Base-by-base conservation (phyloP, 2,329 filamentous ascomycete genomes). In the Penicillium aurantiogriseum region DNA sequence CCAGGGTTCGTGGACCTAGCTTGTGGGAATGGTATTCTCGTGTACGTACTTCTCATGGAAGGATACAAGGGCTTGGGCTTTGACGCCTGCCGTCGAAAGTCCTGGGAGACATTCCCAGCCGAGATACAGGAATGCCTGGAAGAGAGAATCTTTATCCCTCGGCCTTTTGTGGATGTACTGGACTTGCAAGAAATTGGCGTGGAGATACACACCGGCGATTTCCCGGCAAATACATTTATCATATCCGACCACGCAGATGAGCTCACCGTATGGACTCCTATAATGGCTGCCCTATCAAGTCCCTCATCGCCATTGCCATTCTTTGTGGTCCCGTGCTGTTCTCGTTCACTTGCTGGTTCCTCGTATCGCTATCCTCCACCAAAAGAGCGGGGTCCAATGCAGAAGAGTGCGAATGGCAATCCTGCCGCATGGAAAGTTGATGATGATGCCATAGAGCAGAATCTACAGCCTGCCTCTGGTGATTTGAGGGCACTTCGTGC, bases 161-260 rank as follows among this genome's bases (percentile, higher is more conserved):
- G 77, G 54, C 75, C 79, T 9, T 77, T 83, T 55, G 60, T 67
- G 8, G 72, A 76, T 46, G 65, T 59, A 2, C 42, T 69, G 6
- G 47, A 45, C 3, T 23, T 52, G 19, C 21, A 50, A n/a, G 43
- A 63, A 15, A 42, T 68, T 5, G 66, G 59, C 7, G 56, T 68
- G 31, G 51, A 62, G 13, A 66, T 68, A 9, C 72, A 76, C 45
- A 67, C 71, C 60, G 94, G 93, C 36, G 69, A 80, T 10, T 96
- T 97, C 68, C 81, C 85, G 0, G 71, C 74, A 17, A 85, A 86
- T 29, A 95, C 91, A 0, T 99, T 99, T 74, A 91, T 99, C 67
- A 89, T 99, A 62, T 96, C 92, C 48, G 99, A 99, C 70, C 94
- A 99, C 73, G 93, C 93, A 11, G 94, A 99, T 71, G 92, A 99